These are phyloP conservation scores for Harringtonia lauricola DNA, from an alignment of 2,329 filamentous ascomycete species.

Conservation along the genomic window DNA sequence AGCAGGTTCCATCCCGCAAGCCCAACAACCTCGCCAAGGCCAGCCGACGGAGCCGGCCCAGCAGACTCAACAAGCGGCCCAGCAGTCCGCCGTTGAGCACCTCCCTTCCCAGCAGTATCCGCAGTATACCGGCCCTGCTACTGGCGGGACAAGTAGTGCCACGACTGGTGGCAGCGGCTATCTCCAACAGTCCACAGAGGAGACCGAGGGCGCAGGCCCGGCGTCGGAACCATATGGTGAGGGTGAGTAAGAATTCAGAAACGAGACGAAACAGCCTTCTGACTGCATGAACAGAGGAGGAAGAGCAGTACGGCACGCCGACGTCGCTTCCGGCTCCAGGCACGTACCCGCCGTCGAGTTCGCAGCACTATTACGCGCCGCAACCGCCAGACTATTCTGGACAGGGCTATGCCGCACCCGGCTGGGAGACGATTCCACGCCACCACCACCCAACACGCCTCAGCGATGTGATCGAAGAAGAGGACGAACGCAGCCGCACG, in stretches of 20 bases:
- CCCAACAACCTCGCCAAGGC: neutral
- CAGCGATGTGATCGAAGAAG: constrained; percentile 79
- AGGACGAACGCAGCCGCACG: constrained; percentile 70
- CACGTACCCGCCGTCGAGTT: constrained; percentile 24
- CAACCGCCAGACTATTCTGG: constrained; percentile 48
- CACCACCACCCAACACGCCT: constrained; percentile 83
- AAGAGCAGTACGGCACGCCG: constrained; percentile 46
- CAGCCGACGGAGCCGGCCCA: neutral
- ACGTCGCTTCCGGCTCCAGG: constrained; percentile 24
- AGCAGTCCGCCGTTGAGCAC: neutral
- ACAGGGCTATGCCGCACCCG: constrained; percentile 52
- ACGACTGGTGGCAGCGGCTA: neutral
- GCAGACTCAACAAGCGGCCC: constrained; percentile 2
- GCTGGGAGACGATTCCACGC: constrained; percentile 60
- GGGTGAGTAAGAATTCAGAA: too few relatives aligned
- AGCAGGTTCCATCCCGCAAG: neutral
- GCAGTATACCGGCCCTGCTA: neutral
- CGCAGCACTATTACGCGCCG: constrained; percentile 32
- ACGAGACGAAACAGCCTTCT: neutral
- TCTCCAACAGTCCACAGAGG: neutral
- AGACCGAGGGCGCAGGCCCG: constrained; percentile 12
- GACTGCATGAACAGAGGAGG: constrained; percentile 26
- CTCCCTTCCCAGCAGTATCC: neutral
- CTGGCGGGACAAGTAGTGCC: neutral
- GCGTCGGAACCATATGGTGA: constrained; percentile 45